A percentile compares a stretch with the other conserved stretches of the same genome.
Conservation (phyloP, 176 grass and related monocot genomes). For the Eleusine coracana region DNA sequence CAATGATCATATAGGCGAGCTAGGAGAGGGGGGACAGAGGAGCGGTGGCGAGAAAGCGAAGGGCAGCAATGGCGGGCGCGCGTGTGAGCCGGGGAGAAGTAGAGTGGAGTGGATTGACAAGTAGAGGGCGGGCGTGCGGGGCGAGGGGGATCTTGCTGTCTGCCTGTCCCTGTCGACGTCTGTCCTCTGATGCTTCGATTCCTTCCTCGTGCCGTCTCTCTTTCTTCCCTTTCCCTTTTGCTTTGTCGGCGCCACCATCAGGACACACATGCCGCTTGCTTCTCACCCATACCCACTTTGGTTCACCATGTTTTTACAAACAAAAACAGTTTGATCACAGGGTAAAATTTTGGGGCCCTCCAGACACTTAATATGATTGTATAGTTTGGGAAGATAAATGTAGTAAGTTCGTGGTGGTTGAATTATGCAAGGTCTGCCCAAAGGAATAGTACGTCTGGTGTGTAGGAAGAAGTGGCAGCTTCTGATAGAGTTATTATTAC, state of each 20-base stretch:
- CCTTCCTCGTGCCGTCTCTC: slow-evolving; percentile 40
- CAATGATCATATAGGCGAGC: slow-evolving; percentile 34
- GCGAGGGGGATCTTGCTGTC: slow-evolving; percentile 45
- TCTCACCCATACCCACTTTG: background rate
- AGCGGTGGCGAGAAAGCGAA: slow-evolving; percentile 27
- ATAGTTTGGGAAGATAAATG: no score
- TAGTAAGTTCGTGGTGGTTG: no score
- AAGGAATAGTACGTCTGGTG: no score
- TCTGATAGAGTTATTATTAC: no score
- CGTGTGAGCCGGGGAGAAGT: slow-evolving; percentile 29
- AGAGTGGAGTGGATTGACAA: background rate
- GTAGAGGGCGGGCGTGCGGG: slow-evolving; percentile 40
- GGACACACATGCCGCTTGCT: background rate
- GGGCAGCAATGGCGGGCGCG: slow-evolving; percentile 35
- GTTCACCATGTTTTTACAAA: background rate
- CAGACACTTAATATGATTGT: no score
- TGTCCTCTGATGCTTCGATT: slow-evolving; percentile 23
- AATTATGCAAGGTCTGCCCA: no score
- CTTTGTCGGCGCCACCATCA: slow-evolving; percentile 38
- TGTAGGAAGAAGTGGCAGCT: no score
- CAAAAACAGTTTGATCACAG: no score
- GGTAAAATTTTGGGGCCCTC: no score
- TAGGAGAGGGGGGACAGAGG: slow-evolving; percentile 11
- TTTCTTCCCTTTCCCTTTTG: slow-evolving; percentile 5
- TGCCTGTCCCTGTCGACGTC: background rate